Evolutionary conservation across 192 early-diverging fungal genomes (phyloP).

Genomic region (Mortierella alpina): DNA sequence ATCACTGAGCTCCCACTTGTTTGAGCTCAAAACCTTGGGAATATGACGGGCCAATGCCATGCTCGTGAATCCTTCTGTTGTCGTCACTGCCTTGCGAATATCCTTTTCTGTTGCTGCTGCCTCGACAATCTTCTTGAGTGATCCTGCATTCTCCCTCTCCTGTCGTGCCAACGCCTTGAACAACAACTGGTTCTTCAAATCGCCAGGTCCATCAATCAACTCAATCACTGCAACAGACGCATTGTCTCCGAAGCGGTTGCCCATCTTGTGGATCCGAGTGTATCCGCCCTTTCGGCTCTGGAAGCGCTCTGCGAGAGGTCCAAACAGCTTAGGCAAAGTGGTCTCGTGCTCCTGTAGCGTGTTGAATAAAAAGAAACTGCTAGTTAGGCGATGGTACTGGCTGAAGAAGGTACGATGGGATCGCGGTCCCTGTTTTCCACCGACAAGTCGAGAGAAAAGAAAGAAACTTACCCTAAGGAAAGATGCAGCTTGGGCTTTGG

Average conservation of each 20-base stretch:
- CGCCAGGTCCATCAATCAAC: conserved; percentile 86
- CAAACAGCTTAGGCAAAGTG: conserved; percentile 85
- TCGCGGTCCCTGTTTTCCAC: neutral
- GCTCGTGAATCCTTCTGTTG: conserved; percentile 21
- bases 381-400: neutral
- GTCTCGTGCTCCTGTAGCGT: conserved; percentile 68
- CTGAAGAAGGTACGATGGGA: neutral
- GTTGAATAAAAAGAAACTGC: neutral
- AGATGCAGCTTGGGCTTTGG: conserved; percentile 66
- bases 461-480: conserved; percentile 61
- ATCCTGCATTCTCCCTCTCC: conserved; percentile 27
- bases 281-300: conserved; percentile 84
- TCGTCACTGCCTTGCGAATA: neutral
- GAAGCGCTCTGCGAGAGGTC: conserved; percentile 87
- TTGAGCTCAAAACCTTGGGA: conserved; percentile 42
- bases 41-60: conserved; percentile 41
- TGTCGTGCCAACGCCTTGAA: conserved; percentile 60
- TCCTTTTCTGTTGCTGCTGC: conserved; percentile 5
- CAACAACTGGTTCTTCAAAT: conserved; percentile 70
- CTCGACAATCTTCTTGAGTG: conserved; percentile 38
- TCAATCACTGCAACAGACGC: conserved; percentile 93
- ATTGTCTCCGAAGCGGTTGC: conserved; percentile 82
- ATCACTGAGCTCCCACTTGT: conserved; percentile 48
- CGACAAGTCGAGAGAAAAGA: neutral
- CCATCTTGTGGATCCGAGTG: conserved; percentile 86